These are phyloP conservation scores for Cynanchum wilfordii DNA, from an alignment of 257 asterid species.

Conservation along the genomic window DNA sequence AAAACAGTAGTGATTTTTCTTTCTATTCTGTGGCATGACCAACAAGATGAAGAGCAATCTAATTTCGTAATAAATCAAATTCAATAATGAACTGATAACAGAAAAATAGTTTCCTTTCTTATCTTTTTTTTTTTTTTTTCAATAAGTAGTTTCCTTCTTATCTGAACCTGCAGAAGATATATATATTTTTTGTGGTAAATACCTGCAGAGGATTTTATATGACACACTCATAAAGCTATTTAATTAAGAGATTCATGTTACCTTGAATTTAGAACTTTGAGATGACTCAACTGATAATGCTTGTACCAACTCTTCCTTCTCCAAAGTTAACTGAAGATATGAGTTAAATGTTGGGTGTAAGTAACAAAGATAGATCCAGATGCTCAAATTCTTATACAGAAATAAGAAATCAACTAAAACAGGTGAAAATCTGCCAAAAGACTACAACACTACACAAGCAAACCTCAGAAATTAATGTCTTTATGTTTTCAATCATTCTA, in stretches of 20 bases:
- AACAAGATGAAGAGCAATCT: not conserved
- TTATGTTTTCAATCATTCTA: slow-evolving; percentile 72
- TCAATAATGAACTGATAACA: not conserved
- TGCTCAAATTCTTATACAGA: not conserved
- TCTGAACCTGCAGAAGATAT: slow-evolving; percentile 11
- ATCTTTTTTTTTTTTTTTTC: too few species aligned
- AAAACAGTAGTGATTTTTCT: too few species aligned
- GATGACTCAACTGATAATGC: slow-evolving; percentile 80
- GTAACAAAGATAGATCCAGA: slow-evolving; percentile 4
- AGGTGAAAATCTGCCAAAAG: slow-evolving; percentile 15
- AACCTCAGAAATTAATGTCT: slow-evolving; percentile 80
- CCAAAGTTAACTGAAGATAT: slow-evolving; percentile 67
- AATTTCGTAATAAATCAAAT: not conserved
- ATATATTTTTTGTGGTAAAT: too few species aligned
- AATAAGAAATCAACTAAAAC: slow-evolving; percentile 8
- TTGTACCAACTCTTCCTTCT: slow-evolving; percentile 73
- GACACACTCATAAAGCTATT: not conserved
- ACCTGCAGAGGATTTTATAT: slow-evolving; percentile 5
- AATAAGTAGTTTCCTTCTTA: not conserved
- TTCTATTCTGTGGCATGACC: not conserved
- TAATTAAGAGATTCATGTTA: slow-evolving; percentile 25
- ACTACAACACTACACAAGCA: slow-evolving; percentile 18
- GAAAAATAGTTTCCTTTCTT: not conserved
- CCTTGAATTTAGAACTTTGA: slow-evolving; percentile 66
- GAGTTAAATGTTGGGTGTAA: not conserved